A percentile compares a stretch with the other conserved stretches of the same genome.
These are phyloP conservation scores for Penicillium sp. DNA, from an alignment of 2,329 filamentous ascomycete genomes.

Conservation along the genomic window DNA sequence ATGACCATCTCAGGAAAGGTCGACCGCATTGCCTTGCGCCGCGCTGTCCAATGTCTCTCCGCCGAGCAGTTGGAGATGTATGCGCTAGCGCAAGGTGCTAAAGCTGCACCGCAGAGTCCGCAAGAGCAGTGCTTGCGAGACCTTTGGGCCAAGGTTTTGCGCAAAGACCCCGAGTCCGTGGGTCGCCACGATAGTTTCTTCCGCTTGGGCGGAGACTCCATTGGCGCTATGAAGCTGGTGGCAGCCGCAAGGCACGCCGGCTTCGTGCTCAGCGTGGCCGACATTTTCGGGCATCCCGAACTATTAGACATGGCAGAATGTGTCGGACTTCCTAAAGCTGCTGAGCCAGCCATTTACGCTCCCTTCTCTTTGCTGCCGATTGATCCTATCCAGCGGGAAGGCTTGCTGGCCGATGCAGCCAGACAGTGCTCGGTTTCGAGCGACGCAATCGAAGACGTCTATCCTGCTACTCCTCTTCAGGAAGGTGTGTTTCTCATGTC, in stretches of 20 bases:
- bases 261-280: slow-evolving; percentile 11
- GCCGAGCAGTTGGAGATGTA: neutral
- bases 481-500: slow-evolving; percentile 2
- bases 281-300: slow-evolving; percentile 6
- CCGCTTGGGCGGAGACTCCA: slow-evolving; percentile 21
- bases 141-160: slow-evolving; percentile 1
- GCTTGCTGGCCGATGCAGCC: neutral
- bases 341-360: neutral
- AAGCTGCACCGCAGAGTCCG: neutral
- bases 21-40: slow-evolving; percentile 5
- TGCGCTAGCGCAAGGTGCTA: neutral
- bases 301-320: slow-evolving; percentile 1
- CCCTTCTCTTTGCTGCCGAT: neutral
- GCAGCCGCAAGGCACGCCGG: slow-evolving; percentile 8
- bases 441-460: neutral
- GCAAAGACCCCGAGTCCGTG: neutral
- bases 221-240: slow-evolving; percentile 20
- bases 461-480: neutral
- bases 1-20: slow-evolving; percentile 15
- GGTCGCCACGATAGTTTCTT: slow-evolving; percentile 19
- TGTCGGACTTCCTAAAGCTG: neutral
- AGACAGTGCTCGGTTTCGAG: neutral
- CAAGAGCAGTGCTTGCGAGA: neutral
- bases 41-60: neutral
- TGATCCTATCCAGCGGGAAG: neutral